Percentiles rank a stretch among this genome's conserved stretches.
Conservation (phyloP, 1,284 basidiomycete genomes). For the Macrocybe sp. region DNA sequence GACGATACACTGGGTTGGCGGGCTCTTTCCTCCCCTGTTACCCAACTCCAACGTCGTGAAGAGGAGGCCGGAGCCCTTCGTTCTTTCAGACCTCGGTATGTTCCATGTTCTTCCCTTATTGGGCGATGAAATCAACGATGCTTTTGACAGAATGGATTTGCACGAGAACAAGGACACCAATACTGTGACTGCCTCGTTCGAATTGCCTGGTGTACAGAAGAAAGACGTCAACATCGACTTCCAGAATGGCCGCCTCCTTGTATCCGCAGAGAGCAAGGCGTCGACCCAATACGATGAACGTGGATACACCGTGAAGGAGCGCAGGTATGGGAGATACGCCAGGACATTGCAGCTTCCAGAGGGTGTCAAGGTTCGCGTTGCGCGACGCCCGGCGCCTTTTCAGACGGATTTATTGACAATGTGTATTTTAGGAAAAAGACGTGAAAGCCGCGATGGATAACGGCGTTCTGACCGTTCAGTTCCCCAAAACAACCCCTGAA, state of each 20-base stretch:
- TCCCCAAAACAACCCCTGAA: conserved; percentile 11
- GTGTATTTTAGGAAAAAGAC: conserved; percentile 6
- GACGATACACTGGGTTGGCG: too few species aligned
- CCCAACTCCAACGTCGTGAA: too few species aligned
- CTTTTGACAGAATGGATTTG: conserved; percentile 16
- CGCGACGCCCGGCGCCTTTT: not conserved
- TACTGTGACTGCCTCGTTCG: conserved; percentile 18
- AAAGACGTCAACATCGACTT: conserved; percentile 17
- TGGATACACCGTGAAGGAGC: conserved; percentile 13
- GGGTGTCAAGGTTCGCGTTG: conserved; percentile 10
- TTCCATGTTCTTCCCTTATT: too few species aligned
- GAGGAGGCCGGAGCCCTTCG: too few species aligned
- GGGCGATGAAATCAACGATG: not conserved
- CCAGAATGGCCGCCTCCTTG: conserved; percentile 12
- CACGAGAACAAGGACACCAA: conserved; percentile 14
- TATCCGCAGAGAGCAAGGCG: conserved; percentile 13
- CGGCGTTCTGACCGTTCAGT: conserved; percentile 12
- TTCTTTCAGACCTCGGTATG: too few species aligned
- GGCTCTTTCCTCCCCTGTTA: too few species aligned
- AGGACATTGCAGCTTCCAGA: conserved; percentile 14
- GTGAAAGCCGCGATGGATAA: conserved; percentile 13
- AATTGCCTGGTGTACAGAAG: conserved; percentile 17
- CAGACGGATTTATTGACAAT: not conserved
- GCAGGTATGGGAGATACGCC: conserved; percentile 14
- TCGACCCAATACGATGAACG: conserved; percentile 6